Base-by-base conservation (phyloP, 73 alveolate species). In the Effrenium voratum region DNA sequence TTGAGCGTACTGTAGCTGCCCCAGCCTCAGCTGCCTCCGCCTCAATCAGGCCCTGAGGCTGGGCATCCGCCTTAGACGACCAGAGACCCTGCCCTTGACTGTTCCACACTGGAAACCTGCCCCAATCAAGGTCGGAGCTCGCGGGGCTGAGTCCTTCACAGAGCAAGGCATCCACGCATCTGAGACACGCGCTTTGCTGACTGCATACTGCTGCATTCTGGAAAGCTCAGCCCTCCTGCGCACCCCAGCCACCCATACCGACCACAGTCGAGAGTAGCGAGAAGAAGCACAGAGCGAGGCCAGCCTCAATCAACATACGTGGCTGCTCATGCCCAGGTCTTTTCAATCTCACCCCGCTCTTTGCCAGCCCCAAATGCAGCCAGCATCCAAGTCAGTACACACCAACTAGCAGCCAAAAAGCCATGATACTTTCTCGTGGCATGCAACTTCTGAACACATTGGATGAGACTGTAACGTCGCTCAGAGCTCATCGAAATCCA, bases 1-100 rank as follows among this genome's bases (percentile, higher is more conserved):
- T 36, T n/a, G n/a, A 72, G 36, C 44, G 5, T 4, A 70, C 4
- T 70, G 38, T 73, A 38, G 87, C 87, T 15, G 59, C 59, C 41
- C 86, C 59, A 34, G 87, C 87, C 97, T 90, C 97, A 45, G 87
- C 97, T 0, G 87, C 97, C 55, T 90, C 97, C 75, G 75, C 97
- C 45, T 90, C 97, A 57, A 90, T 90, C 70, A 90, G 68, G 55
- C 59, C 47, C 2, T 75, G 76, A 3, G 97, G 57, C 75, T 87
- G 75, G 43, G 63, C 50, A 0, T 36, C 93, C 8, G 72, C 86
- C 86, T 76, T 44, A 8, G 26, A n/a, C n/a, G n/a, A n/a, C n/a
- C n/a, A 10, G 68, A 22, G n/a, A 45, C 90, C 46, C 46, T 45
- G 90, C 46, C 46, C 50, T 34, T 41, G 49, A 34, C 75, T 34